These are phyloP conservation scores for Ophiocordyceps australis DNA, from an alignment of 2,329 filamentous ascomycete genomes.

Conservation along the genomic window DNA sequence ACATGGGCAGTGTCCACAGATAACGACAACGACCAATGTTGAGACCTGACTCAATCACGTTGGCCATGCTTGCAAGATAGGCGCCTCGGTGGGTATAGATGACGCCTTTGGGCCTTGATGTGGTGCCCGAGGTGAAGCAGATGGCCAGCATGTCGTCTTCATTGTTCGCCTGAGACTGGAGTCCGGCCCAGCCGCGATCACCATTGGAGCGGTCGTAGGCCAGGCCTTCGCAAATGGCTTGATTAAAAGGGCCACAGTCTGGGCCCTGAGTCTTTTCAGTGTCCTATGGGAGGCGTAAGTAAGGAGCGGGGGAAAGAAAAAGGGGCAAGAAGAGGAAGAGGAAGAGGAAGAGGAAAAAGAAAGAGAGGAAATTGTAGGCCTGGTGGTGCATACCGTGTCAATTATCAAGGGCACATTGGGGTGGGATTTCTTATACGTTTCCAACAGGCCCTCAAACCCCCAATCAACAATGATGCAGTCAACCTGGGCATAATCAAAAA, in stretches of 20 bases:
- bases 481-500: slow-evolving; percentile 73
- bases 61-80: slow-evolving; percentile 71
- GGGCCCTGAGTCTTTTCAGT: slow-evolving; percentile 61
- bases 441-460: slow-evolving; percentile 58
- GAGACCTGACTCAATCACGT: slow-evolving; percentile 75
- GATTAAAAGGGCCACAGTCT: slow-evolving; percentile 63
- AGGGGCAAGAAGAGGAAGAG: too few species aligned
- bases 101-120: slow-evolving; percentile 80
- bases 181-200: slow-evolving; percentile 54
- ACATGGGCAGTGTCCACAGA: slow-evolving; percentile 88
- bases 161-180: slow-evolving; percentile 50
- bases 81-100: slow-evolving; percentile 77
- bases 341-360: too few species aligned
- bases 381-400: slow-evolving; percentile 30
- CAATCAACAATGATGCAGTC: slow-evolving; percentile 75
- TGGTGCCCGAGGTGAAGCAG: slow-evolving; percentile 89
- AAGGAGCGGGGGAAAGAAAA: too few species aligned
- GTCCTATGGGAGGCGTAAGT: slow-evolving; percentile 35
- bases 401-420: slow-evolving; percentile 54
- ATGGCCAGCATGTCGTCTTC: slow-evolving; percentile 76
- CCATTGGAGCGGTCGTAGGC: slow-evolving; percentile 50
- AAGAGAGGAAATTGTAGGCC: too few species aligned
- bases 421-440: slow-evolving; percentile 41
- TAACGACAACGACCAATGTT: slow-evolving; percentile 64
- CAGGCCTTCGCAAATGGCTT: slow-evolving; percentile 66